Conservation (phyloP, 179 eudicot genomes). For the Nepenthes alata region DNA sequence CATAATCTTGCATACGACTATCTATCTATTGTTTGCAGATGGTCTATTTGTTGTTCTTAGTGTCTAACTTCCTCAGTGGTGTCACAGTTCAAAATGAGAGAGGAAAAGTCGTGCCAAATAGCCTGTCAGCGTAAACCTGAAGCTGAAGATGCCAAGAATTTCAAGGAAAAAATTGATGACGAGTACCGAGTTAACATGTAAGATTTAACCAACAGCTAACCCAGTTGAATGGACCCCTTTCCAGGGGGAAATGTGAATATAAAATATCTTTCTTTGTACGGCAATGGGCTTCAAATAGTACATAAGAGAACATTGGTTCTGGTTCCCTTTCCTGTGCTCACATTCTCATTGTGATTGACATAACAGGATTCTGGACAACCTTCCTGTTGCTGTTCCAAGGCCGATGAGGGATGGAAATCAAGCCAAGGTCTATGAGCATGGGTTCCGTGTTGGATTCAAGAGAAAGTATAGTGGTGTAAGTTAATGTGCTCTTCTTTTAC, state of each 20-base stretch:
- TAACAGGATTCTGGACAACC: slow-evolving; percentile 52
- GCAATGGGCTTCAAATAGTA: too few species aligned
- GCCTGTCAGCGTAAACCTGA: slow-evolving; percentile 25
- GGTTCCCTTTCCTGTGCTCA: neutral
- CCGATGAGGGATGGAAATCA: slow-evolving; percentile 48
- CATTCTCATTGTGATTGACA: neutral
- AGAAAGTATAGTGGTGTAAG: slow-evolving; percentile 52
- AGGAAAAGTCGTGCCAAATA: slow-evolving; percentile 26
- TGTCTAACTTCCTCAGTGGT: neutral
- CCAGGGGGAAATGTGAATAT: too few species aligned
- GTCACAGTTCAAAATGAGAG: slow-evolving; percentile 30
- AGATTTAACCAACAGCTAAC: slow-evolving; percentile 1
- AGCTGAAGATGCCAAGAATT: slow-evolving; percentile 31
- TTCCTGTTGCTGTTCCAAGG: slow-evolving; percentile 59
- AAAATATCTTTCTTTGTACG: too few species aligned
- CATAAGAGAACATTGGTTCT: neutral
- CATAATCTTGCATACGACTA: too few species aligned
- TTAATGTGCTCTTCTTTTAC: neutral
- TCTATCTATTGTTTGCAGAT: neutral
- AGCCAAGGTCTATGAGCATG: slow-evolving; percentile 54
- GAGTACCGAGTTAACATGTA: slow-evolving; percentile 41
- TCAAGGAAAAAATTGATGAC: slow-evolving; percentile 37
- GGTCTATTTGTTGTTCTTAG: slow-evolving; percentile 1
- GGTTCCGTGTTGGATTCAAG: slow-evolving; percentile 59
- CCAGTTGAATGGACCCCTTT: neutral